These are phyloP conservation scores for Lentinula lateritia DNA, from an alignment of 768 basidiomycete genomes.

Conservation along the genomic window DNA sequence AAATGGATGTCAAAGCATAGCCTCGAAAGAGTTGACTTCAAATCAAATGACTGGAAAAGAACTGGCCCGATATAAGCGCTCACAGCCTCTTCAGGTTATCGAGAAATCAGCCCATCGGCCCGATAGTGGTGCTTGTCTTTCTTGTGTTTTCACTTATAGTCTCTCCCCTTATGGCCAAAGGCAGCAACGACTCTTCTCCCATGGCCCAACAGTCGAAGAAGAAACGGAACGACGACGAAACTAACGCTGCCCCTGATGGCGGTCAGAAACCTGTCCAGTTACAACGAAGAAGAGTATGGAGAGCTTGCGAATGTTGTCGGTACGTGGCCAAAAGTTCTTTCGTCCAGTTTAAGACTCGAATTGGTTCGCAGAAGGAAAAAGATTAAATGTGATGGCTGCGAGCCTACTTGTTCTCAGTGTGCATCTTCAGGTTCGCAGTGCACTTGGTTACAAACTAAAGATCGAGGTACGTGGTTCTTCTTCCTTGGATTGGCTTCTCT, in stretches of 20 bases:
- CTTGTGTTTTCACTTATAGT: slow-evolving; percentile 5
- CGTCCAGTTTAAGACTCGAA: slow-evolving; percentile 12
- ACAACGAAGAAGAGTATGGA: slow-evolving; percentile 78
- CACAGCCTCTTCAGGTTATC: neutral
- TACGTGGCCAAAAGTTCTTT: slow-evolving; percentile 26
- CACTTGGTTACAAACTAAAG: slow-evolving; percentile 89
- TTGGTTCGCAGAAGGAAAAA: slow-evolving; percentile 67
- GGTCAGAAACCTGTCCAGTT: slow-evolving; percentile 71
- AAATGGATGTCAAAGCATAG: neutral
- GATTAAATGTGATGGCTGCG: slow-evolving; percentile 88
- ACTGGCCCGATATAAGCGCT: neutral
- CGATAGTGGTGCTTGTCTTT: neutral
- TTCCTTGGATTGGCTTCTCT: neutral
- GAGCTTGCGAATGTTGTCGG: slow-evolving; percentile 89
- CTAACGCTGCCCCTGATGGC: slow-evolving; percentile 43
- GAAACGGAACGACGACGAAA: slow-evolving; percentile 63
- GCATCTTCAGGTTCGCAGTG: slow-evolving; percentile 68
- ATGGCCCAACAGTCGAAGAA: slow-evolving; percentile 66
- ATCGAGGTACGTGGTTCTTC: slow-evolving; percentile 34
- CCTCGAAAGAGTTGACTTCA: neutral
- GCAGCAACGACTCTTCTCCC: slow-evolving; percentile 36
- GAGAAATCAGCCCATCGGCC: neutral
- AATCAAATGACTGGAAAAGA: neutral
- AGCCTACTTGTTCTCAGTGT: slow-evolving; percentile 84
- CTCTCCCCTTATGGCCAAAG: slow-evolving; percentile 36